phyloP scores from a whole-genome alignment of 2,329 filamentous ascomycete genomes.

The Beauveria australis region DNA sequence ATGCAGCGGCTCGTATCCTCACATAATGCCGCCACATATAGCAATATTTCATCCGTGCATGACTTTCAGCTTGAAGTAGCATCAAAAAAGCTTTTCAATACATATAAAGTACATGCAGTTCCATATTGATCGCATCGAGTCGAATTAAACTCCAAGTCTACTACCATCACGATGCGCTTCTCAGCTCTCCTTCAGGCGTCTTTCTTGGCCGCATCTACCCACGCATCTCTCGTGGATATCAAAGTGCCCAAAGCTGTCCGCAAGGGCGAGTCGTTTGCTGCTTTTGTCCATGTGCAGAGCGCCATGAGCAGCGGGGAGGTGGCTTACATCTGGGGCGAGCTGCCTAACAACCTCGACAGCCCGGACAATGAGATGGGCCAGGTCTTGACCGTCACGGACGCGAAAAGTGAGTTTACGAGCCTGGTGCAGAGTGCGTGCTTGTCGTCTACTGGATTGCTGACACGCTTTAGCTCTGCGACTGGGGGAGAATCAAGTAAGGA shows the following conservation, averaged over 20 bases:
- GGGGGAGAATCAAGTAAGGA: neutral
- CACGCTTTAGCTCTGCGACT: neutral
- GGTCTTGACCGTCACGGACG: constrained; percentile 1
- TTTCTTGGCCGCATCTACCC: neutral
- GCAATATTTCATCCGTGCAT: neutral
- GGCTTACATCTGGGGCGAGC: constrained; percentile 4
- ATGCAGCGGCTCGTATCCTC: neutral
- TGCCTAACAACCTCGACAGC: constrained; percentile 4
- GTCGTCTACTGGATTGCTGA: neutral
- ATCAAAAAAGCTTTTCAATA: neutral
- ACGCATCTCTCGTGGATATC: constrained; percentile 4
- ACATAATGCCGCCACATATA: neutral
- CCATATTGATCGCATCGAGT: neutral
- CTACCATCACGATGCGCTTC: neutral
- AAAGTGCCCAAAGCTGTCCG: constrained; percentile 4
- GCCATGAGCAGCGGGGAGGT: constrained; percentile 7
- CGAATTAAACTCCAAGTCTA: neutral
- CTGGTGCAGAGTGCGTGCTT: too few relatives aligned
- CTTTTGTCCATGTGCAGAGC: constrained; percentile 7
- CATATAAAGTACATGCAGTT: neutral
- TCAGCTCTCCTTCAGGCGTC: neutral
- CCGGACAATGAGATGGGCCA: constrained; percentile 1
- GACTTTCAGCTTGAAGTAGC: neutral
- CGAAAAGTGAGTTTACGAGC: neutral
- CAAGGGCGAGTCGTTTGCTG: constrained; percentile 4